Conservation (phyloP, 257 asterid species). For the Jacaranda copaia region DNA sequence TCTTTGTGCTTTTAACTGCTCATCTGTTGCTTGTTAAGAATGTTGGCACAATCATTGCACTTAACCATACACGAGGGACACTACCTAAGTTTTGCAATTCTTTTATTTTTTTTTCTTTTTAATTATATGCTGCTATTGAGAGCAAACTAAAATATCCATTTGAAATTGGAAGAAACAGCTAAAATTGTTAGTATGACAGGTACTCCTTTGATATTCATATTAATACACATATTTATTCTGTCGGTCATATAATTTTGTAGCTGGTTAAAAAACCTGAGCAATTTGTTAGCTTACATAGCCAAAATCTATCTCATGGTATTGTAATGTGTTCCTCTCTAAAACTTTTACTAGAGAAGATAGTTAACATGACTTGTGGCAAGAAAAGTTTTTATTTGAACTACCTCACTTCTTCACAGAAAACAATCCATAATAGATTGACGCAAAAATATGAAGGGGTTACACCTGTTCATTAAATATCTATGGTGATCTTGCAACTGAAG, state of each 20-base stretch:
- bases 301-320: not conserved
- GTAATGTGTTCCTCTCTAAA: not conserved
- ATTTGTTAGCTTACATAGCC: not conserved
- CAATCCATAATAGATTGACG: not conserved
- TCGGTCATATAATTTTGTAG: not conserved
- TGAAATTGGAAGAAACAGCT: too few relatives aligned
- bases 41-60: not conserved
- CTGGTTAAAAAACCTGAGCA: not conserved
- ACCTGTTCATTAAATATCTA: too few relatives aligned
- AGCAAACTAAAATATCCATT: not conserved
- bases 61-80: not conserved
- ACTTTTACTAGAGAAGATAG: not conserved
- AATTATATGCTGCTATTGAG: not conserved
- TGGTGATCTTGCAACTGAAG: not conserved
- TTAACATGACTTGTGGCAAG: not conserved
- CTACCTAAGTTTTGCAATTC: not conserved
- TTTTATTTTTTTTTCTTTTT: too few relatives aligned
- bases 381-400: not conserved
- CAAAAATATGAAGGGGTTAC: not conserved
- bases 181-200: too few relatives aligned
- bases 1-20: not conserved
- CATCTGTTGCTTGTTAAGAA: not conserved
- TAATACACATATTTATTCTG: not conserved
- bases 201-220: not conserved
- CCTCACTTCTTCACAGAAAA: not conserved